These are phyloP conservation scores for Spinellus fusiger DNA, from an alignment of 192 early-diverging fungal species.

Conservation along the genomic window DNA sequence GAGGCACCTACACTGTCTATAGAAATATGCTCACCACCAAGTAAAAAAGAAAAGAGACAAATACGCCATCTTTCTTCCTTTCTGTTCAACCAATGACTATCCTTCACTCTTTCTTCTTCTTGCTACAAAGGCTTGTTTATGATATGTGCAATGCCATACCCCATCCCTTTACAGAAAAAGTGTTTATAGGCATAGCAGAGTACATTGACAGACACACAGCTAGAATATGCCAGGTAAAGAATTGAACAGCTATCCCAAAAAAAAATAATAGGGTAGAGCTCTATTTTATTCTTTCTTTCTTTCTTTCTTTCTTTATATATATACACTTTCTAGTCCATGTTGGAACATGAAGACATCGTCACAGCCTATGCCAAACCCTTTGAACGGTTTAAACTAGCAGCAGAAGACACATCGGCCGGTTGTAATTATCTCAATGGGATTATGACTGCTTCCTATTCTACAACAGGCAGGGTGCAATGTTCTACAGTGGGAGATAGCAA, in stretches of 20 bases:
- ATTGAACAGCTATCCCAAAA: too few relatives aligned
- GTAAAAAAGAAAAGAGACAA: background rate
- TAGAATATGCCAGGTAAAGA: slow-evolving; percentile 45
- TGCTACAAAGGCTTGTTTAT: slow-evolving; percentile 52
- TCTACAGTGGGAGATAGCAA: slow-evolving; percentile 36
- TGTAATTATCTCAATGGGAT: slow-evolving; percentile 73
- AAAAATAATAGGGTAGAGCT: background rate
- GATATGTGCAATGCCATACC: slow-evolving; percentile 77
- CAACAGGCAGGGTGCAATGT: slow-evolving; percentile 30
- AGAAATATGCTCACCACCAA: too few relatives aligned
- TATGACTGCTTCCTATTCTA: slow-evolving; percentile 32
- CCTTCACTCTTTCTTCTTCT: background rate
- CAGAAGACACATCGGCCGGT: slow-evolving; percentile 46
- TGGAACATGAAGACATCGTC: slow-evolving; percentile 62
- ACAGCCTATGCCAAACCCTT: slow-evolving; percentile 63
- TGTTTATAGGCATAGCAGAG: slow-evolving; percentile 61
- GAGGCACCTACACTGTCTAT: too few relatives aligned
- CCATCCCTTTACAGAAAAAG: slow-evolving; percentile 56
- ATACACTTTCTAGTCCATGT: slow-evolving; percentile 38
- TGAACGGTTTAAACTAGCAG: slow-evolving; percentile 57
- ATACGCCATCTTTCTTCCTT: background rate
- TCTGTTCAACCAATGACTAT: background rate
- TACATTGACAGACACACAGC: slow-evolving; percentile 58
- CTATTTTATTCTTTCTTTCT: background rate
- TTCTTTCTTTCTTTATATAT: background rate